These are phyloP conservation scores for Fomitopsis pinicola DNA, from an alignment of 1,284 basidiomycete genomes.

Conservation along the genomic window DNA sequence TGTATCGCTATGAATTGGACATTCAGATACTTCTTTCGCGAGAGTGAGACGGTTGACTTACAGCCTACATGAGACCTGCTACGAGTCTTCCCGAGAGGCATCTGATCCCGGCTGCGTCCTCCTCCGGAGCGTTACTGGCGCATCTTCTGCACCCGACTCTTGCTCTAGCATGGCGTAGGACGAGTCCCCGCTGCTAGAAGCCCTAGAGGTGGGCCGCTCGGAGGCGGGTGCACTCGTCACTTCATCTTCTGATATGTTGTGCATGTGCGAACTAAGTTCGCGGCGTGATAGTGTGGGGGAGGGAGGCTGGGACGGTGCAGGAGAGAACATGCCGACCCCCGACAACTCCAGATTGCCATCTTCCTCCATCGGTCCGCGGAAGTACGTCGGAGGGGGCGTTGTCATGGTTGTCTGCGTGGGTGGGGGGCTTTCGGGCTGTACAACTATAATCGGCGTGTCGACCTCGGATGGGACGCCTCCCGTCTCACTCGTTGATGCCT, in stretches of 20 bases:
- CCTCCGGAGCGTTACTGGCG: slow-evolving; percentile 19
- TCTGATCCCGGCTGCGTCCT: slow-evolving; percentile 3
- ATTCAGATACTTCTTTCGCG: neutral
- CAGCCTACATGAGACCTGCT: neutral
- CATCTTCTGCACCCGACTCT: slow-evolving; percentile 30
- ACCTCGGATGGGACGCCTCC: slow-evolving; percentile 6
- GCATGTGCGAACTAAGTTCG: slow-evolving; percentile 17
- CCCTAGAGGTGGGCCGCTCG: slow-evolving; percentile 12
- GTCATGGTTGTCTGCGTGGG: slow-evolving; percentile 6
- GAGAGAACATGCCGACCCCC: slow-evolving; percentile 69
- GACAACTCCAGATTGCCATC: slow-evolving; percentile 53
- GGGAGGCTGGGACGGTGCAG: slow-evolving; percentile 57
- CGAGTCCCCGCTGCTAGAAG: slow-evolving; percentile 26
- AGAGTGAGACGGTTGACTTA: neutral
- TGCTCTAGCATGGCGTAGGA: slow-evolving; percentile 29
- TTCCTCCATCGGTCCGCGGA: slow-evolving; percentile 43
- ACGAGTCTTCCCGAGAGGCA: slow-evolving; percentile 4
- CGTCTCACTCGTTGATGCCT: slow-evolving; percentile 56
- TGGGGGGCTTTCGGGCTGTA: slow-evolving; percentile 10
- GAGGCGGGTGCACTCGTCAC: slow-evolving; percentile 3
- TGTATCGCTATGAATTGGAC: slow-evolving; percentile 5
- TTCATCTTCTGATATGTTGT: slow-evolving; percentile 12
- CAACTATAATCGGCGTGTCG: slow-evolving; percentile 20
- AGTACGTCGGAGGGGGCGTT: slow-evolving; percentile 27
- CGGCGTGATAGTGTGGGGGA: slow-evolving; percentile 51